Evolutionary conservation across 1,284 basidiomycete species (phyloP), one percentile per base, ranked within the genome.

Genomic region (Amylostereum areolatum): DNA sequence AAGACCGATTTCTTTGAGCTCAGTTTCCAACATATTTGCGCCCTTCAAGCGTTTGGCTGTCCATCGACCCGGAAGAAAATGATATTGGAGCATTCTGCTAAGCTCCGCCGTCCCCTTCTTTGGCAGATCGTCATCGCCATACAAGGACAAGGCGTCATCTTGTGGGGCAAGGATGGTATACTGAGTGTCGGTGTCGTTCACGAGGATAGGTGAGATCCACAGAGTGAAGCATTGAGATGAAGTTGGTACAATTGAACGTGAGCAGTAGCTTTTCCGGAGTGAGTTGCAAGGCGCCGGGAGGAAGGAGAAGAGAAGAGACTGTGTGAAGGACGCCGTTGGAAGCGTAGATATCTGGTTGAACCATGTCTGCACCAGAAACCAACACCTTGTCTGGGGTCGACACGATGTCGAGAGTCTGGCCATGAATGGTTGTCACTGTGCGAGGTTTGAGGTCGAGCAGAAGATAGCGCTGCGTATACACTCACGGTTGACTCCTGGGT

Each of bases 311-410:
- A 10, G 81, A 78, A 7, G 89, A 89, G 37, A 99, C 78, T 41
- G 94, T 79, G 66, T 99, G 97, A 24, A 98, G 66, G 39, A 98
- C 97, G 44, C 94, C 94, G 57, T 97, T 97, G n/a, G 89, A 85
- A 2, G 92, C 92, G 57, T 94, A 92, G 41, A 95, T 82, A 62
- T 97, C 93, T 4, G 82, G 78, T 12, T 83, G 72, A 6, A 83
- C 62, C 29, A 93, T 71, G 25, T 74, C 68, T 1, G 89, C 83
- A 28, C 75, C 74, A 43, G 87, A 88, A 36, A 95, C 73, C 27
- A 64, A 73, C 29, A 83, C 76, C 52, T 76, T 75, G 45, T 81
- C 74, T 3, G 75, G 64, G 27, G 75, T 66, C 11, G 73, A 67
- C 3, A 73, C 65, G 42, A 93, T 71, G 41, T 83, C 70, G n/a